phyloP scores from a whole-genome alignment of 371 early-diverging fungal genomes.

The Mucor piriformis region DNA sequence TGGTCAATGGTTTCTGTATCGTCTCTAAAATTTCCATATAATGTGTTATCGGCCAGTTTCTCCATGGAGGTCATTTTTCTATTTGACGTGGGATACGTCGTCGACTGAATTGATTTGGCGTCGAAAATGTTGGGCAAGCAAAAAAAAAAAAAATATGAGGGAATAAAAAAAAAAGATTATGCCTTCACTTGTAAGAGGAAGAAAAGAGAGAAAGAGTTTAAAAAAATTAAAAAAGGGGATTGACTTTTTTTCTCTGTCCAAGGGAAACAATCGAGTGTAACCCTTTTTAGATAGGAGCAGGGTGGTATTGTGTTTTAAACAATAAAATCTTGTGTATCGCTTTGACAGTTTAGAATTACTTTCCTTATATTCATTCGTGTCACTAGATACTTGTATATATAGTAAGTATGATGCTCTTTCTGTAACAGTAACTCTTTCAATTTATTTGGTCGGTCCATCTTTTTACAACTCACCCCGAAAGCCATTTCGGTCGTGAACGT shows the following conservation, averaged over 20 bases:
- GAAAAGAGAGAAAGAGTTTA: neutral
- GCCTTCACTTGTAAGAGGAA: neutral
- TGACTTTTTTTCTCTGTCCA: neutral
- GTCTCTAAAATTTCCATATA: constrained; percentile 13
- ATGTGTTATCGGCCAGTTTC: constrained; percentile 16
- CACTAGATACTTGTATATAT: too few relatives aligned
- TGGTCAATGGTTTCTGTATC: constrained; percentile 11
- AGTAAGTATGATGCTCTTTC: too few relatives aligned
- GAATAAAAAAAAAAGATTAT: neutral
- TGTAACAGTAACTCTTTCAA: too few relatives aligned
- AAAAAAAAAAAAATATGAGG: neutral
- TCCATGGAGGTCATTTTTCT: constrained; percentile 13
- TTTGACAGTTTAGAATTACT: neutral
- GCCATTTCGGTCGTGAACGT: too few relatives aligned
- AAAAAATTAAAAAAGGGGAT: neutral
- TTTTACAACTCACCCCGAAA: too few relatives aligned
- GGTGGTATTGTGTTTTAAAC: neutral
- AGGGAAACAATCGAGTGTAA: constrained; percentile 3
- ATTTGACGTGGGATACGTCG: constrained; percentile 15
- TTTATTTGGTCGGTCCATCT: too few relatives aligned
- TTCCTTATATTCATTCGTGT: too few relatives aligned
- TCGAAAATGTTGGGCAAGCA: constrained; percentile 14
- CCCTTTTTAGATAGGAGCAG: neutral
- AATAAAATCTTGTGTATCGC: neutral
- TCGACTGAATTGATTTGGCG: constrained; percentile 14